phyloP scores from a whole-genome alignment of 345 rosid genomes.

The Dipteronia sinensis region DNA sequence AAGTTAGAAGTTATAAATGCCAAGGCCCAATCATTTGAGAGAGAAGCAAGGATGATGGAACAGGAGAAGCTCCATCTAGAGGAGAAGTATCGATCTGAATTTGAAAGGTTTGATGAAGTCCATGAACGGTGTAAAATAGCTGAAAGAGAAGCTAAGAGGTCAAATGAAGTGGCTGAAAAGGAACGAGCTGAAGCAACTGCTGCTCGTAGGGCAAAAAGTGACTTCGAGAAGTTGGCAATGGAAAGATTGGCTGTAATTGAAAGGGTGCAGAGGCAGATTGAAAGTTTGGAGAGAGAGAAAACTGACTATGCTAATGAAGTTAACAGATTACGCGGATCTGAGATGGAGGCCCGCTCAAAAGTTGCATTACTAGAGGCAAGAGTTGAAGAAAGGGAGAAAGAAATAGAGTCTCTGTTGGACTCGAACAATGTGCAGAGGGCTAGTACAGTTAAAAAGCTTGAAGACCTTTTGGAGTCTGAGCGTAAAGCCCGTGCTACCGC shows the following conservation, averaged over 20 bases:
- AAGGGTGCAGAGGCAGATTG: constrained; percentile 79
- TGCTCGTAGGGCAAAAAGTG: constrained; percentile 81
- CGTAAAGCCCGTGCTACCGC: constrained; percentile 77
- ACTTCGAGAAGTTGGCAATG: constrained; percentile 81
- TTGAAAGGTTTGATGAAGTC: constrained; percentile 80
- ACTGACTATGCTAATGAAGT: constrained; percentile 61
- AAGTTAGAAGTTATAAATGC: constrained; percentile 66
- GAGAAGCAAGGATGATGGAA: constrained; percentile 74
- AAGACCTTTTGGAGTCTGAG: constrained; percentile 80
- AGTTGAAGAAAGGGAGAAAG: constrained; percentile 93
- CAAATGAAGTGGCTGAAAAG: constrained; percentile 83
- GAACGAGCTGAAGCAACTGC: constrained; percentile 80
- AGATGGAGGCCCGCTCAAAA: constrained; percentile 70
- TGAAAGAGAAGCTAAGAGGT: constrained; percentile 87
- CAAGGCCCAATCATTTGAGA: constrained; percentile 77
- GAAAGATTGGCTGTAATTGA: constrained; percentile 86
- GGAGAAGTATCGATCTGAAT: constrained; percentile 78
- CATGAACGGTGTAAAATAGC: constrained; percentile 79
- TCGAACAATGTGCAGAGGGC: constrained; percentile 81
- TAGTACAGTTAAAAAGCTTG: constrained; percentile 72
- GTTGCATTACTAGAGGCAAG: constrained; percentile 73
- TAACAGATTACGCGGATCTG: constrained; percentile 59
- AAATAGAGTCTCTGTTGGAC: constrained; percentile 79
- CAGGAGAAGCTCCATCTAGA: constrained; percentile 88
- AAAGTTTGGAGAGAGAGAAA: constrained; percentile 76